phyloP scores from a whole-genome alignment of 75 land plant species.

The Chamaecyparis obtusa region DNA sequence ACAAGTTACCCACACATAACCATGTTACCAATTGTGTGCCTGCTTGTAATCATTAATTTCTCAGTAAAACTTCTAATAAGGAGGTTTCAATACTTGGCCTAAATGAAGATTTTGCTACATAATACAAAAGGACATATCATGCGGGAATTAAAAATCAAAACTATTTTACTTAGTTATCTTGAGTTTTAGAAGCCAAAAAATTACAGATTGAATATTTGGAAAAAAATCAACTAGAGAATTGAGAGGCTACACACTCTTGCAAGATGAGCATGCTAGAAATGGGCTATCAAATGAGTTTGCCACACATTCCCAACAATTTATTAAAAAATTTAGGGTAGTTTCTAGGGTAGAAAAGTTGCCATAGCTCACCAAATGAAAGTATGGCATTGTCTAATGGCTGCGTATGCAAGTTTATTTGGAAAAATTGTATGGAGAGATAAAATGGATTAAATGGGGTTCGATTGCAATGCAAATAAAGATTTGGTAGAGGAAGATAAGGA shows the following conservation, averaged over 20 bases:
- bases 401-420: background rate
- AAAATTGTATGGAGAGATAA: background rate
- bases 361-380: background rate
- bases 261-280: slow-evolving; percentile 58
- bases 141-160: background rate
- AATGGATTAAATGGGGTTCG: background rate
- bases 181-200: slow-evolving; percentile 1
- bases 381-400: background rate
- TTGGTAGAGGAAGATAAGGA: background rate
- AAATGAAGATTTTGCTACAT: background rate
- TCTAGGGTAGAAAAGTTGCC: background rate
- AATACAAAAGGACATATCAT: background rate
- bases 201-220: slow-evolving; percentile 76
- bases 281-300: slow-evolving; percentile 13
- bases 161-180: background rate
- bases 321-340: background rate
- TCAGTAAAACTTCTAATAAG: background rate
- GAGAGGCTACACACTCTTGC: slow-evolving; percentile 65
- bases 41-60: background rate
- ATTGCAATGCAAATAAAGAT: background rate
- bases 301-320: slow-evolving; percentile 74
- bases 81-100: background rate
- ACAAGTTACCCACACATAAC: background rate
- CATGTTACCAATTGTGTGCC: background rate
- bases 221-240: slow-evolving; percentile 60